These are phyloP conservation scores for Euphorbia corollata DNA, from an alignment of 441 rosid genomes.

Conservation along the genomic window DNA sequence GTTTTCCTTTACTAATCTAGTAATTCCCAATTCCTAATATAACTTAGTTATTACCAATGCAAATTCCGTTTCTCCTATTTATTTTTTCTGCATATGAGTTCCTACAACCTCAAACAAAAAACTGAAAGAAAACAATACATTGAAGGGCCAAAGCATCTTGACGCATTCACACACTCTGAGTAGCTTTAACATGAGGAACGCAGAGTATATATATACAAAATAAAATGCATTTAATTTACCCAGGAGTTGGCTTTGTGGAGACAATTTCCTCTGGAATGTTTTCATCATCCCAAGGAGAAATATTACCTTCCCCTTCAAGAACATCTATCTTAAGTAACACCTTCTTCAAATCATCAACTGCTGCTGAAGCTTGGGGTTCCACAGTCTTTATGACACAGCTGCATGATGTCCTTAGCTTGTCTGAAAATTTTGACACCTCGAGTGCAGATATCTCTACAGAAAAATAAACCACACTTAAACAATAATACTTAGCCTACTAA, in stretches of 20 bases:
- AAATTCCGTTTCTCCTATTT: too few relatives aligned
- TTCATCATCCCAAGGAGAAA: constrained; percentile 88
- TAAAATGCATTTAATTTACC: constrained; percentile 37
- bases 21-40: too few relatives aligned
- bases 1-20: too few relatives aligned
- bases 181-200: constrained; percentile 5
- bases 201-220: constrained; percentile 7
- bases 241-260: constrained; percentile 56
- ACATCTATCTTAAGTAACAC: constrained; percentile 42
- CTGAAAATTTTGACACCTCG: constrained; percentile 73
- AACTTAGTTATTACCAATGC: too few relatives aligned
- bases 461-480: constrained; percentile 19
- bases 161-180: background rate
- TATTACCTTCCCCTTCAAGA: constrained; percentile 53
- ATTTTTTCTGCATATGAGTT: too few relatives aligned
- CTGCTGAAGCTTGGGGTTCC: constrained; percentile 69
- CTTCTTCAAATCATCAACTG: constrained; percentile 56
- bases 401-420: constrained; percentile 60
- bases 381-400: constrained; percentile 81
- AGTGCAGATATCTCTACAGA: constrained; percentile 59
- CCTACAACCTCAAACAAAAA: background rate
- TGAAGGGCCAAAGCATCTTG: background rate
- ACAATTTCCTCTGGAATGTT: constrained; percentile 86
- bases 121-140: background rate
- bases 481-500: constrained; percentile 15